Conservation (phyloP, 805 yeast genomes). For the Saturnispora zaruensis region DNA sequence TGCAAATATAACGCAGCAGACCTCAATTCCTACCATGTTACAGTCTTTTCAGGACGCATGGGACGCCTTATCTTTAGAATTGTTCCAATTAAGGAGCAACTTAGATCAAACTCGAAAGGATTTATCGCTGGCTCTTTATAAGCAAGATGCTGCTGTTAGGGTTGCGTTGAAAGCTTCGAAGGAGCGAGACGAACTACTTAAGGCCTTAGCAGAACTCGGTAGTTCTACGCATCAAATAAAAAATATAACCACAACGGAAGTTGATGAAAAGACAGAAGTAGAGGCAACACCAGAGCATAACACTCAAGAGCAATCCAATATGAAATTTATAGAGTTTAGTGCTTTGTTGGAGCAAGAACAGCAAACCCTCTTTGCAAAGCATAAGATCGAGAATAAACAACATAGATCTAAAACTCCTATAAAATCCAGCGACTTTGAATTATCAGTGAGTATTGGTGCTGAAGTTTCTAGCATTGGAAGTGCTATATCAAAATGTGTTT, state of each 20-base stretch:
- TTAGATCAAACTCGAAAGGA: constrained; percentile 59
- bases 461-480: background rate
- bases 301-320: background rate
- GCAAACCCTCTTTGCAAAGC: constrained; percentile 5
- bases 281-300: constrained; percentile 7
- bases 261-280: constrained; percentile 11
- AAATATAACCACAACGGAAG: constrained; percentile 13
- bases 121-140: constrained; percentile 67
- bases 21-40: constrained; percentile 70
- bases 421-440: background rate
- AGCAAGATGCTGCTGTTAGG: constrained; percentile 83
- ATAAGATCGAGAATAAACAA: constrained; percentile 7
- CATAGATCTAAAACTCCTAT: constrained; percentile 3
- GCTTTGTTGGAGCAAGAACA: constrained; percentile 5
- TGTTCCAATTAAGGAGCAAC: constrained; percentile 68
- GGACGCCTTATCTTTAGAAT: constrained; percentile 79
- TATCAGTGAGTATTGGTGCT: background rate
- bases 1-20: constrained; percentile 26
- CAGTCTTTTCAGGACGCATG: constrained; percentile 78
- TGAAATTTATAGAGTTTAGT: constrained; percentile 1
- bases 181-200: constrained; percentile 67
- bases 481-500: background rate
- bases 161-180: constrained; percentile 70
- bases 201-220: constrained; percentile 53
- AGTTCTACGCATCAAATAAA: constrained; percentile 30